Conservation (phyloP, 371 early-diverging fungal species). For the Mucor mucedo region DNA sequence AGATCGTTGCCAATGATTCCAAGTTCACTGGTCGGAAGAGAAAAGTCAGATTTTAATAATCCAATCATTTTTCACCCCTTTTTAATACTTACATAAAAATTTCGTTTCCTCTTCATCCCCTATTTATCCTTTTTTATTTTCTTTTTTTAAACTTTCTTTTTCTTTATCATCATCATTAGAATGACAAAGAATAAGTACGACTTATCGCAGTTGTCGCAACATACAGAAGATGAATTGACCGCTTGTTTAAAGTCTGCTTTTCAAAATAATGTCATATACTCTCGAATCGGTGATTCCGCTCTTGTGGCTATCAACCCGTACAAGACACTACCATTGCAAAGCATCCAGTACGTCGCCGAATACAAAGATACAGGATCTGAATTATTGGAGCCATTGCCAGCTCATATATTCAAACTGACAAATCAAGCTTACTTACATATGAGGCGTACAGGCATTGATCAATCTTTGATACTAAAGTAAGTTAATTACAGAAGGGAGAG, state of each 20-base stretch:
- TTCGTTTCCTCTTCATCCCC: neutral
- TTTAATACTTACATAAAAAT: slow-evolving; percentile 3
- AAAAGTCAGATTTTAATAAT: slow-evolving; percentile 74
- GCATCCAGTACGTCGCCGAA: slow-evolving; percentile 77
- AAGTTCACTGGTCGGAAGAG: slow-evolving; percentile 97
- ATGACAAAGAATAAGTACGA: slow-evolving; percentile 14
- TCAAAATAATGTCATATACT: slow-evolving; percentile 62
- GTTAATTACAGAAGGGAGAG: slow-evolving; percentile 30
- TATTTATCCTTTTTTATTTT: slow-evolving; percentile 8
- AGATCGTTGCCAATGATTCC: slow-evolving; percentile 87
- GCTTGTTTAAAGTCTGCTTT: slow-evolving; percentile 29
- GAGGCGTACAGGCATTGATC: slow-evolving; percentile 87
- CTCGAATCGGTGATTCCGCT: slow-evolving; percentile 68
- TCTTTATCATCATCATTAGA: slow-evolving; percentile 3
- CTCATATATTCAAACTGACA: slow-evolving; percentile 87
- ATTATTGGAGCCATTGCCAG: slow-evolving; percentile 48
- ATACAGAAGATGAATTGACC: slow-evolving; percentile 25
- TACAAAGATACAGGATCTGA: slow-evolving; percentile 74
- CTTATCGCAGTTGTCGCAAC: slow-evolving; percentile 12
- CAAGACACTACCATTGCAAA: slow-evolving; percentile 39
- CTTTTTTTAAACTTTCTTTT: neutral
- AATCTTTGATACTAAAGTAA: slow-evolving; percentile 74
- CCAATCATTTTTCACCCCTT: slow-evolving; percentile 9
- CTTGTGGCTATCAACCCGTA: slow-evolving; percentile 67
- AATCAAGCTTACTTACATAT: slow-evolving; percentile 77